These are phyloP conservation scores for Apiotrichum gracile DNA, from an alignment of 1,284 basidiomycete species.

Conservation along the genomic window DNA sequence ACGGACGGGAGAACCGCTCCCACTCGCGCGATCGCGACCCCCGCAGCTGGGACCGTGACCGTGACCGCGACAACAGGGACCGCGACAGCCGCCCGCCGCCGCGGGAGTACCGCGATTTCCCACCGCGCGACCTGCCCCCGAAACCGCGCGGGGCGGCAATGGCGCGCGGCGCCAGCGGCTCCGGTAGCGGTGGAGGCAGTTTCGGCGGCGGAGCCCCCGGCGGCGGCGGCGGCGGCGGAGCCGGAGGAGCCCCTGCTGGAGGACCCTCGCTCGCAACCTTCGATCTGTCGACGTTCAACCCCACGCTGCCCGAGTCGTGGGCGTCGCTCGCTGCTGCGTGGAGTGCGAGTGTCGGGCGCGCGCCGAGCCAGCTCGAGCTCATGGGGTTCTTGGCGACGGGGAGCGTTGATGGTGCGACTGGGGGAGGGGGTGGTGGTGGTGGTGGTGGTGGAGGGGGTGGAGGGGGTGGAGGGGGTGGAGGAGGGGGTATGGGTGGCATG, in stretches of 20 bases:
- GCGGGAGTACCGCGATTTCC: slow-evolving; percentile 5
- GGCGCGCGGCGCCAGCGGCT: not conserved
- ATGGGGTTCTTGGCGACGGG: slow-evolving; percentile 32
- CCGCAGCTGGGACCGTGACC: not conserved
- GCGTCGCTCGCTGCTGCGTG: slow-evolving; percentile 31
- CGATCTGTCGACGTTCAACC: slow-evolving; percentile 33
- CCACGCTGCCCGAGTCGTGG: slow-evolving; percentile 31
- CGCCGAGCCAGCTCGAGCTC: slow-evolving; percentile 39
- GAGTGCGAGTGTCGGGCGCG: slow-evolving; percentile 27
- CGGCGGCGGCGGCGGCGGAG: too few species aligned
- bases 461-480: not conserved
- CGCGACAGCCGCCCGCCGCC: not conserved
- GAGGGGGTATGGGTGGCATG: not conserved
- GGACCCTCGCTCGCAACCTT: slow-evolving; percentile 29
- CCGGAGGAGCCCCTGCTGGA: too few species aligned
- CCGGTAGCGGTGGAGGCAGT: not conserved
- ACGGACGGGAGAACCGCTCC: not conserved
- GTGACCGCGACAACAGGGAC: not conserved
- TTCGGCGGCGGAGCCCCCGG: not conserved
- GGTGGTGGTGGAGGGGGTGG: not conserved
- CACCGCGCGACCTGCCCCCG: slow-evolving; percentile 9
- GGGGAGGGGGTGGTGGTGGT: not conserved
- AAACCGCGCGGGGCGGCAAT: slow-evolving; percentile 3
- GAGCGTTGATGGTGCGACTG: not conserved
- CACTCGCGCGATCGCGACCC: not conserved